These are phyloP conservation scores for Beta corolliflora DNA, from an alignment of 179 eudicot species.

Conservation along the genomic window DNA sequence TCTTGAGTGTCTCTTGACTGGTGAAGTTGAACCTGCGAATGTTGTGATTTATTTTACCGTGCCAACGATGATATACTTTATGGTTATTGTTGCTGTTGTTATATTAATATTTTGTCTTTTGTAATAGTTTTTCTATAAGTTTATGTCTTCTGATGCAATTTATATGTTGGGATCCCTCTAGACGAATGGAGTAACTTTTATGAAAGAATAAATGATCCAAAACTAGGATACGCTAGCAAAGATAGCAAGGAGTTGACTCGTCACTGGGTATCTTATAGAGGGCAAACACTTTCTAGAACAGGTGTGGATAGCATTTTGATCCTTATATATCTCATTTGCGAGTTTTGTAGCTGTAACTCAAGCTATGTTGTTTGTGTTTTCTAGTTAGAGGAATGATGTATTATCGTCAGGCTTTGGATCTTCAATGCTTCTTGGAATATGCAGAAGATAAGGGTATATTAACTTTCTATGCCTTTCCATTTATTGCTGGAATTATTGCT, in stretches of 20 bases:
- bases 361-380: slow-evolving; percentile 26
- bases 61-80: neutral
- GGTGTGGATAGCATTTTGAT: slow-evolving; percentile 43
- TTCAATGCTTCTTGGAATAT: slow-evolving; percentile 86
- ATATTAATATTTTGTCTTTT: slow-evolving; percentile 6
- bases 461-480: neutral
- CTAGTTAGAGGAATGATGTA: slow-evolving; percentile 99
- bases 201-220: slow-evolving; percentile 64
- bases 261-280: slow-evolving; percentile 95
- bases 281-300: slow-evolving; percentile 97
- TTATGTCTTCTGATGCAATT: slow-evolving; percentile 11
- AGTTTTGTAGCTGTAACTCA: slow-evolving; percentile 21
- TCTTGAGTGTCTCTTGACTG: neutral
- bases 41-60: neutral
- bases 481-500: neutral
- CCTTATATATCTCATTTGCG: slow-evolving; percentile 12
- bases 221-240: slow-evolving; percentile 52
- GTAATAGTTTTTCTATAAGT: slow-evolving; percentile 5
- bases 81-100: slow-evolving; percentile 2
- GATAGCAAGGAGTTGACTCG: slow-evolving; percentile 63
- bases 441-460: slow-evolving; percentile 73
- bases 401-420: slow-evolving; percentile 85
- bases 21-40: neutral
- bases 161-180: slow-evolving; percentile 32
- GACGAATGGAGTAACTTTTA: slow-evolving; percentile 86